Conservation (phyloP, 768 basidiomycete genomes). For the Lactifluus subvellereus region DNA sequence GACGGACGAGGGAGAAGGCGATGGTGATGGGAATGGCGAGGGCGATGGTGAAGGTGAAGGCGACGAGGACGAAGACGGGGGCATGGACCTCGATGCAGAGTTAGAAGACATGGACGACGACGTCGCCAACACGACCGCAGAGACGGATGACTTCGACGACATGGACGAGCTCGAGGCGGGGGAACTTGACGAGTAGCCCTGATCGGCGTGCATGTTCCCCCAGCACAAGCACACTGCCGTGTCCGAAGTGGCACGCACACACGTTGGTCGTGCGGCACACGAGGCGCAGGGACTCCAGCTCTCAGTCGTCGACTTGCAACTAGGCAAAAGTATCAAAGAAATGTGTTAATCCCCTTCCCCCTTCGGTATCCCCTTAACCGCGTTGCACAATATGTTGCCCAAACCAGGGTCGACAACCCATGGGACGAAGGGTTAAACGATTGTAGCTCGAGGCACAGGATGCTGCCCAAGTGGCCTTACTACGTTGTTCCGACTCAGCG, state of each 20-base stretch:
- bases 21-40: slow-evolving; percentile 39
- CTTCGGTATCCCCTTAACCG: neutral
- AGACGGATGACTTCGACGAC: slow-evolving; percentile 14
- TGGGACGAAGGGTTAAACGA: neutral
- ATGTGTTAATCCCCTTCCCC: neutral
- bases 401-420: neutral
- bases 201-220: neutral
- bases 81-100: slow-evolving; percentile 43
- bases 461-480: neutral
- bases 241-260: neutral
- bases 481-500: neutral
- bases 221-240: neutral
- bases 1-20: slow-evolving; percentile 32
- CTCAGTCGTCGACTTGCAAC: neutral
- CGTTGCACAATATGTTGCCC: neutral
- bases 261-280: neutral
- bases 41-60: slow-evolving; percentile 55
- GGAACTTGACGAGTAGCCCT: slow-evolving; percentile 10
- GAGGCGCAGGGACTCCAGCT: neutral
- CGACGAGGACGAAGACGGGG: slow-evolving; percentile 52
- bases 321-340: neutral
- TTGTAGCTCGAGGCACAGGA: neutral
- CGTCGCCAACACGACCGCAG: slow-evolving; percentile 15
- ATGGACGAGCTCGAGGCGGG: slow-evolving; percentile 14
- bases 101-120: slow-evolving; percentile 24